These are phyloP conservation scores for Tympanopsis confertula DNA, from an alignment of 2,329 filamentous ascomycete species.

Conservation along the genomic window DNA sequence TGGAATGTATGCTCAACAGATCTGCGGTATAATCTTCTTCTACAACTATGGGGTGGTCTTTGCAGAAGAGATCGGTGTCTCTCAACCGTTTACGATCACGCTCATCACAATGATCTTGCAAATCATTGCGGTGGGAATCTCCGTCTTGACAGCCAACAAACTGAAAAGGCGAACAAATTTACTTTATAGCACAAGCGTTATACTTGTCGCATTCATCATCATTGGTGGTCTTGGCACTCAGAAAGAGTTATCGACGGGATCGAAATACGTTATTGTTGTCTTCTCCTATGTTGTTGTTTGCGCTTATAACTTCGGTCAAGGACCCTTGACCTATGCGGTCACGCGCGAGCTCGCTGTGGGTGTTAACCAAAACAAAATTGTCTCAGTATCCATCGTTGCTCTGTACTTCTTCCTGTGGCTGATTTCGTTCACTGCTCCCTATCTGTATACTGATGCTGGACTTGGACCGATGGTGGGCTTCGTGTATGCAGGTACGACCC, in stretches of 20 bases:
- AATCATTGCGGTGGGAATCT: slow-evolving; percentile 13
- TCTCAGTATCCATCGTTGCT: slow-evolving; percentile 16
- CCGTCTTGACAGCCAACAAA: slow-evolving; percentile 15
- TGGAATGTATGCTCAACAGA: slow-evolving; percentile 21
- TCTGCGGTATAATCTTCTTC: slow-evolving; percentile 23
- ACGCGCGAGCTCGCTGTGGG: slow-evolving; percentile 16
- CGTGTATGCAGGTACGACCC: slow-evolving; percentile 16
- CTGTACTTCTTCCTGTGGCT: slow-evolving; percentile 18
- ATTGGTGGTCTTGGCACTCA: slow-evolving; percentile 14
- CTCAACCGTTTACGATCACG: slow-evolving; percentile 16
- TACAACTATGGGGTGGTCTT: slow-evolving; percentile 19
- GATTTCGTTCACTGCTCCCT: slow-evolving; percentile 18
- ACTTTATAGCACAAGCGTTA: slow-evolving; percentile 12
- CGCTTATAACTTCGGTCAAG: slow-evolving; percentile 18
- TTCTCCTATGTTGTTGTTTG: slow-evolving; percentile 16
- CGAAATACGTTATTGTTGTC: slow-evolving; percentile 12
- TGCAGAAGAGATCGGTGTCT: slow-evolving; percentile 14
- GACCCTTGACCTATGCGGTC: slow-evolving; percentile 16
- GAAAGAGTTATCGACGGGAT: slow-evolving; percentile 6
- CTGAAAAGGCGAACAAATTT: slow-evolving; percentile 14
- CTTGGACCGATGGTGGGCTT: slow-evolving; percentile 20
- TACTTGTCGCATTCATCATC: slow-evolving; percentile 12
- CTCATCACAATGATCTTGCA: slow-evolving; percentile 17
- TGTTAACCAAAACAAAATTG: slow-evolving; percentile 24
- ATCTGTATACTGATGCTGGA: slow-evolving; percentile 18